Conservation (phyloP, 2,329 filamentous ascomycete species). For the Emmonsia crescens region DNA sequence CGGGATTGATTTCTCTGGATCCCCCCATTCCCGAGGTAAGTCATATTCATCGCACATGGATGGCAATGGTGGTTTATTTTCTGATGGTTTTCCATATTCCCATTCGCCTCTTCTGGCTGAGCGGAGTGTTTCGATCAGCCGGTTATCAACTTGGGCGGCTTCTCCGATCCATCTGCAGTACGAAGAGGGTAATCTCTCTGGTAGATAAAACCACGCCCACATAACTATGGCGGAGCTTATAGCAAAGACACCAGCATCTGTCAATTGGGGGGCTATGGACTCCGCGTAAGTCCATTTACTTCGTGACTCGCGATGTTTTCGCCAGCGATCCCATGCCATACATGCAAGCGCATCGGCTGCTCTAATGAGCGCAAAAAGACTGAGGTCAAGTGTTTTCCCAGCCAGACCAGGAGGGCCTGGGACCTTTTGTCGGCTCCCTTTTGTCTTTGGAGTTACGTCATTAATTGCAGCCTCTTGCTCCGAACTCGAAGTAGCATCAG, state of each 20-base stretch:
- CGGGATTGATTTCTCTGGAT: slow-evolving; percentile 57
- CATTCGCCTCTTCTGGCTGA: slow-evolving; percentile 53
- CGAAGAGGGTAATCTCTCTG: slow-evolving; percentile 56
- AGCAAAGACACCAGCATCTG: slow-evolving; percentile 63
- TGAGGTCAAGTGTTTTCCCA: slow-evolving; percentile 70
- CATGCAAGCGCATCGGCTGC: slow-evolving; percentile 62
- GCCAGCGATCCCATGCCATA: slow-evolving; percentile 50
- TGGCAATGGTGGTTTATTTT: slow-evolving; percentile 55
- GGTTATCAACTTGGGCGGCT: slow-evolving; percentile 62
- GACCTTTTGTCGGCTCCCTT: slow-evolving; percentile 8
- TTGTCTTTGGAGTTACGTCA: neutral
- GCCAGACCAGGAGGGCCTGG: slow-evolving; percentile 35
- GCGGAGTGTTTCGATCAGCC: slow-evolving; percentile 63
- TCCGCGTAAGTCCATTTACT: slow-evolving; percentile 30
- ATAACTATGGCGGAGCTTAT: slow-evolving; percentile 65
- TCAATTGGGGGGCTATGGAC: slow-evolving; percentile 30
- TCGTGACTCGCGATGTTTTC: slow-evolving; percentile 20
- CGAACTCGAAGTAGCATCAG: neutral
- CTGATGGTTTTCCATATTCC: slow-evolving; percentile 62
- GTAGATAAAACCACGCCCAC: slow-evolving; percentile 80
- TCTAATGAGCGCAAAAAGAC: slow-evolving; percentile 63
- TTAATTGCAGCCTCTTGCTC: slow-evolving; percentile 6
- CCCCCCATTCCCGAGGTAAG: slow-evolving; percentile 59
- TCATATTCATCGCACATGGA: slow-evolving; percentile 62
- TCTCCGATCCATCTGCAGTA: slow-evolving; percentile 77